Conservation (phyloP, 2,329 filamentous ascomycete genomes). For the Curvularia eragrostidis region DNA sequence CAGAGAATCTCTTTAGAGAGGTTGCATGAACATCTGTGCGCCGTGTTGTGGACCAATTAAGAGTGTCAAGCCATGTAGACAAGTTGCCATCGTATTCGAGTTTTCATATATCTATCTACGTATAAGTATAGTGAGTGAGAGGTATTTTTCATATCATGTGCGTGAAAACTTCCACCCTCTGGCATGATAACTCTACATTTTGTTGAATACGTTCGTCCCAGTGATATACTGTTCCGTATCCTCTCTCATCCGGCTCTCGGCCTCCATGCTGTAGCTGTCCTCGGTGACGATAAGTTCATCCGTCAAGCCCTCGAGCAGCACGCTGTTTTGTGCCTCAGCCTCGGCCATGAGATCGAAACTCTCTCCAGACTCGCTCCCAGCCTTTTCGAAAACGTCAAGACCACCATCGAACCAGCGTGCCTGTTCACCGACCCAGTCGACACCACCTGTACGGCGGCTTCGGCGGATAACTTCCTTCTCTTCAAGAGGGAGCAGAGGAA, state of each 20-base stretch:
- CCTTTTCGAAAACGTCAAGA: slow-evolving; percentile 40
- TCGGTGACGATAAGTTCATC: slow-evolving; percentile 14
- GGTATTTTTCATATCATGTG: neutral
- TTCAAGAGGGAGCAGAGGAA: slow-evolving; percentile 47
- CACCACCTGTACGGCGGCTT: slow-evolving; percentile 39
- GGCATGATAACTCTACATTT: slow-evolving; percentile 32
- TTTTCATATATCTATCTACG: neutral
- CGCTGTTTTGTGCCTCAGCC: slow-evolving; percentile 51
- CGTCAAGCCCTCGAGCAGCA: slow-evolving; percentile 38
- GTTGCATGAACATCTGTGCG: too few relatives aligned
- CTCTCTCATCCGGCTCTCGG: slow-evolving; percentile 29
- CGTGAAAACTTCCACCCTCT: neutral
- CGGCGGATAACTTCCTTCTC: slow-evolving; percentile 53
- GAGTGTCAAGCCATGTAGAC: neutral
- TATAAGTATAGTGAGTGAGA: neutral
- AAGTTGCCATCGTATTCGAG: neutral
- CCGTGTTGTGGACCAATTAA: neutral
- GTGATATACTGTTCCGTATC: slow-evolving; percentile 24
- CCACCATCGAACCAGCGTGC: slow-evolving; percentile 47
- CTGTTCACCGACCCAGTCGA: slow-evolving; percentile 51
- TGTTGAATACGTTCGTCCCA: slow-evolving; percentile 38
- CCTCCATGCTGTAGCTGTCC: slow-evolving; percentile 12
- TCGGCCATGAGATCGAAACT: slow-evolving; percentile 57
- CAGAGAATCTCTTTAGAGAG: too few relatives aligned
- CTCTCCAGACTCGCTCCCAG: slow-evolving; percentile 38